A percentile compares a stretch with the other conserved stretches of the same genome.
These are phyloP conservation scores for Suhomyces maxii DNA, from an alignment of 1,139 yeast genomes.

Conservation along the genomic window DNA sequence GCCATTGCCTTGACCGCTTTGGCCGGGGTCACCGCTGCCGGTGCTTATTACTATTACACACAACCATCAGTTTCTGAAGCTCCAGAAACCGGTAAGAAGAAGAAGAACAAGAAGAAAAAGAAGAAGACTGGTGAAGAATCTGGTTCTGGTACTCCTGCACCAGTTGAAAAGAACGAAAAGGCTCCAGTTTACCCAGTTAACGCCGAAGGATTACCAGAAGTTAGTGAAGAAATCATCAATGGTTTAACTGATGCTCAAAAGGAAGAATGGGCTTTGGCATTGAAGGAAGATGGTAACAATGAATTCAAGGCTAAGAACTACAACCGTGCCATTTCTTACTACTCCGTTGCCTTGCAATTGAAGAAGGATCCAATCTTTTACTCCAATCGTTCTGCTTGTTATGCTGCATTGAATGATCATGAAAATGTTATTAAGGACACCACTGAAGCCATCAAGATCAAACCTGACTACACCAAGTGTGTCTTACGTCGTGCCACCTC, in stretches of 20 bases:
- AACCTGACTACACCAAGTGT: conserved; percentile 91
- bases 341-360: conserved; percentile 73
- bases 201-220: conserved; percentile 55
- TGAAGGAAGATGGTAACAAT: conserved; percentile 89
- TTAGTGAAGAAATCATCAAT: conserved; percentile 48
- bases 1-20: conserved; percentile 60
- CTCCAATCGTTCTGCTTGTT: conserved; percentile 95
- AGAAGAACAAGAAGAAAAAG: conserved; percentile 43
- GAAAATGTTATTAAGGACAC: conserved; percentile 87
- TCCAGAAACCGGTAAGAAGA: conserved; percentile 29
- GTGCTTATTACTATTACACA: conserved; percentile 50
- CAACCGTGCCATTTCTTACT: conserved; percentile 71
- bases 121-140: conserved; percentile 24
- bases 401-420: conserved; percentile 74
- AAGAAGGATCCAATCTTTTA: conserved; percentile 84
- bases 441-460: conserved; percentile 76
- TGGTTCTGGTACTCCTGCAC: conserved; percentile 16
- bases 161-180: conserved; percentile 16
- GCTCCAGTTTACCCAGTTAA: conserved; percentile 46
- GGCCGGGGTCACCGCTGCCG: conserved; percentile 62
- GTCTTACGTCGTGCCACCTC: conserved; percentile 70
- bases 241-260: conserved; percentile 53
- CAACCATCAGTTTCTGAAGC: conserved; percentile 9
- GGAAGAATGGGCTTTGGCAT: conserved; percentile 68
- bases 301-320: conserved; percentile 71